Evolutionary conservation across 441 rosid species (phyloP).

Genomic region (Syzygium syzygioides): DNA sequence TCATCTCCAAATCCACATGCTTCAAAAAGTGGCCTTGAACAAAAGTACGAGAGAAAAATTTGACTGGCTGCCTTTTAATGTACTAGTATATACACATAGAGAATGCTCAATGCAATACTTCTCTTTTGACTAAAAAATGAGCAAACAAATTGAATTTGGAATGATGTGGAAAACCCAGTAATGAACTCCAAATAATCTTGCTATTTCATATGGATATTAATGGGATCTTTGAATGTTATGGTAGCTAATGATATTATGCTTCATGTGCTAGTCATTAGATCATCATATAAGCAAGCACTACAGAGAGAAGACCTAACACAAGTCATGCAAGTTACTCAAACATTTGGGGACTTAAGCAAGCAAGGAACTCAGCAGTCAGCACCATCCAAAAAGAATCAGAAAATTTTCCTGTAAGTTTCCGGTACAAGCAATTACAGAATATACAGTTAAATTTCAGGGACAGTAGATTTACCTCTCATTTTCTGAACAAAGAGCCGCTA

Average conservation of each 20-base stretch:
- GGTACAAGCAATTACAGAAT: background rate
- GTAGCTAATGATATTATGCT: background rate
- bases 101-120: background rate
- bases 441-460: background rate
- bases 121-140: background rate
- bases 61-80: background rate
- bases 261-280: background rate
- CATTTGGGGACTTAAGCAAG: background rate
- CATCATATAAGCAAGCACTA: background rate
- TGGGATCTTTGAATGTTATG: background rate
- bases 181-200: background rate
- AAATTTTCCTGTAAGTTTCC: background rate
- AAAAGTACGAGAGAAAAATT: conserved; percentile 26
- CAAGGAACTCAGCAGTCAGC: background rate
- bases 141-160: background rate
- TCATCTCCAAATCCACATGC: conserved; percentile 87
- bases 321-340: background rate
- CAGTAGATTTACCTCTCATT: conserved; percentile 51
- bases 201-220: background rate
- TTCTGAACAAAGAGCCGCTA: conserved; percentile 68
- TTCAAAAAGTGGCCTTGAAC: conserved; percentile 38
- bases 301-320: background rate
- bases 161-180: background rate
- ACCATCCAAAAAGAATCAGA: background rate
- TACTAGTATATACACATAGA: background rate